Base-by-base conservation (phyloP, 768 basidiomycete genomes). In the Pisolithus marmoratus region DNA sequence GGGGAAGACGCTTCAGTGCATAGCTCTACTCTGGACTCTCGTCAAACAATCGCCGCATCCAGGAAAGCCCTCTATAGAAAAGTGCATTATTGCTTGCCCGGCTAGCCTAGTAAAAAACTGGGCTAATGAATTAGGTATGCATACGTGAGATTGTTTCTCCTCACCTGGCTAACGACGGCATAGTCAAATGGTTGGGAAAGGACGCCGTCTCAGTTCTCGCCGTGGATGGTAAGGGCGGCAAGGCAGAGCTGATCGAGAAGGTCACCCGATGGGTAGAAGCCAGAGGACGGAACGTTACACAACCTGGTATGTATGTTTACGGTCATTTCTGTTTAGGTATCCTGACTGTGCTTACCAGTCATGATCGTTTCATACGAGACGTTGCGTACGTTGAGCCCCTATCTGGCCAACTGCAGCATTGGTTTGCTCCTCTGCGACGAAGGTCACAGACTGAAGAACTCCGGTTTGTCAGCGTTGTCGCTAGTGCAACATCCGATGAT, bases 321-420 rank as follows among this genome's bases (percentile, higher is more conserved):
- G 44, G 41, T 46, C 15, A 34, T 14, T 29, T 8, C 49, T 26
- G 42, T n/a, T 49, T 36, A 15, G 34, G 40, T 43, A n/a, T 36
- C 20, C 48, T 36, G 8, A 27, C 42, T 49, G 26, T 22, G 49
- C 14, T 23, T 31, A n/a, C 0, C 54, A 94, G 95, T 98, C 42
- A 92, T 99, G 90, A 97, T 99, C 57, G 94, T 96, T 5, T 98
- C 96, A 0, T 99, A 99, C 58, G 95, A 99, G 67, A 95, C 92
- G 0, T 77, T 99, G 48, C 83, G 95, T 19, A 86, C 86, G 4
- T 73, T 97, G 12, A 78, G 84, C 8, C 82, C 70, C 0, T 82
- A 94, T 61, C 76, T 98, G 11, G 83, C 84, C 4, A 81, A 78
- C 51, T 91, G 89, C 56, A 83, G 76, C 48, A 89, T 99, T 44